Evolutionary conservation across 768 basidiomycete genomes (phyloP).

Genomic region (Leccinum uliginosum): DNA sequence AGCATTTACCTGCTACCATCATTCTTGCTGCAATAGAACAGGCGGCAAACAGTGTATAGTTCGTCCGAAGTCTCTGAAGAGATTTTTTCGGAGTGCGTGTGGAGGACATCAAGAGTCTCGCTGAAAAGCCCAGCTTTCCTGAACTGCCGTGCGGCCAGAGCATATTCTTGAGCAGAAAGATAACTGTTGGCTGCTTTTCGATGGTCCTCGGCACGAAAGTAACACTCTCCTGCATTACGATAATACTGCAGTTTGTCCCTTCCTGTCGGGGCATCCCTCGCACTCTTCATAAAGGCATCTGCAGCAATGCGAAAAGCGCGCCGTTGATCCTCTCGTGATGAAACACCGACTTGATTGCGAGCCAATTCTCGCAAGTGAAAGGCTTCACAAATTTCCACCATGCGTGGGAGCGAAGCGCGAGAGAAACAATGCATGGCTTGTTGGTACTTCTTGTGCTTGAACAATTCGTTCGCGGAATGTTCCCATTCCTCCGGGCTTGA

Average conservation of each 20-base stretch:
- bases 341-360: constrained; percentile 27
- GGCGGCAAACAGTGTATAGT: constrained; percentile 42
- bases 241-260: constrained; percentile 36
- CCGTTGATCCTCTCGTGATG: constrained; percentile 20
- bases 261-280: constrained; percentile 21
- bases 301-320: constrained; percentile 45
- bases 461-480: constrained; percentile 35
- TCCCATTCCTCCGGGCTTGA: constrained; percentile 50
- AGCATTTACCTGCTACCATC: constrained; percentile 17
- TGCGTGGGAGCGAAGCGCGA: constrained; percentile 39
- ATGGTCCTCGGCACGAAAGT: constrained; percentile 36
- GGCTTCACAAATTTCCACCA: constrained; percentile 46
- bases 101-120: constrained; percentile 46
- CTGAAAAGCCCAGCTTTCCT: constrained; percentile 49
- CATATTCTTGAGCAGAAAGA: constrained; percentile 39
- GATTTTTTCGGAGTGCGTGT: constrained; percentile 31
- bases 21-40: constrained; percentile 40
- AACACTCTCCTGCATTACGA: constrained; percentile 44
- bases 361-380: constrained; percentile 54
- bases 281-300: constrained; percentile 45
- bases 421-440: constrained; percentile 55
- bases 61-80: constrained; percentile 26
- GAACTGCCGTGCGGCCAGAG: constrained; percentile 42
- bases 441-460: constrained; percentile 37
- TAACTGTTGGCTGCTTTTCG: constrained; percentile 44